These are phyloP conservation scores for Aspergillus japonicus DNA, from an alignment of 2,329 filamentous ascomycete genomes.

Conservation along the genomic window DNA sequence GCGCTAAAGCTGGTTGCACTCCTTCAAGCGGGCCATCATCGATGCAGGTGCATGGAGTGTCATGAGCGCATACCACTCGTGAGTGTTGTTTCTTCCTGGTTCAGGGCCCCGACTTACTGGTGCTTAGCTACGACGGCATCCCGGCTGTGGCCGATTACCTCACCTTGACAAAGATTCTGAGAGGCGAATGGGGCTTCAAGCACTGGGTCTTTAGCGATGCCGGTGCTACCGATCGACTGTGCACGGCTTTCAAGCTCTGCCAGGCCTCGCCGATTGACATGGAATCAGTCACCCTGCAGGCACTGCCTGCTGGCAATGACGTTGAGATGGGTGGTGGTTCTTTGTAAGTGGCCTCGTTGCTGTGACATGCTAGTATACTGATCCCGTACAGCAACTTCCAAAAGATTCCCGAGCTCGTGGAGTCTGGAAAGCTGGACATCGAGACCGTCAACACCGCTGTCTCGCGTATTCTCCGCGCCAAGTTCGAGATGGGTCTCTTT, in stretches of 20 bases:
- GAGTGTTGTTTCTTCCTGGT: slow-evolving; percentile 1
- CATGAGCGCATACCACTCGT: slow-evolving; percentile 72
- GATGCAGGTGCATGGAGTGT: slow-evolving; percentile 66
- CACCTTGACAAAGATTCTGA: slow-evolving; percentile 65
- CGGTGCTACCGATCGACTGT: slow-evolving; percentile 68
- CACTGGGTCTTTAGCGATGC: slow-evolving; percentile 67
- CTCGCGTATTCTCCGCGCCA: slow-evolving; percentile 62
- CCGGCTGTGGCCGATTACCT: slow-evolving; percentile 66
- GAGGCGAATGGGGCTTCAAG: slow-evolving; percentile 71
- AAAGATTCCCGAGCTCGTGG: slow-evolving; percentile 63
- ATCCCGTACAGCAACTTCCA: slow-evolving; percentile 55
- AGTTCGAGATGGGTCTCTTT: slow-evolving; percentile 70
- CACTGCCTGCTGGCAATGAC: slow-evolving; percentile 68
- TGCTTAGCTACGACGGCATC: slow-evolving; percentile 63
- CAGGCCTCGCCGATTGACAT: slow-evolving; percentile 60
- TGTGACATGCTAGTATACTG: not conserved
- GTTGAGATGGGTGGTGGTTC: slow-evolving; percentile 75
- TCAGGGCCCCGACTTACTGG: not conserved
- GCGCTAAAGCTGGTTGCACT: slow-evolving; percentile 45
- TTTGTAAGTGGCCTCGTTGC: slow-evolving; percentile 42
- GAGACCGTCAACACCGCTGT: slow-evolving; percentile 65
- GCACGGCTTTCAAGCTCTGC: slow-evolving; percentile 64
- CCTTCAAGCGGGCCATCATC: slow-evolving; percentile 69
- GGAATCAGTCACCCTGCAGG: slow-evolving; percentile 62
- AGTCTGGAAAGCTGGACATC: slow-evolving; percentile 60